These are phyloP conservation scores for Trichaptum fuscoviolaceum DNA, from an alignment of 768 basidiomycete species.

Conservation along the genomic window DNA sequence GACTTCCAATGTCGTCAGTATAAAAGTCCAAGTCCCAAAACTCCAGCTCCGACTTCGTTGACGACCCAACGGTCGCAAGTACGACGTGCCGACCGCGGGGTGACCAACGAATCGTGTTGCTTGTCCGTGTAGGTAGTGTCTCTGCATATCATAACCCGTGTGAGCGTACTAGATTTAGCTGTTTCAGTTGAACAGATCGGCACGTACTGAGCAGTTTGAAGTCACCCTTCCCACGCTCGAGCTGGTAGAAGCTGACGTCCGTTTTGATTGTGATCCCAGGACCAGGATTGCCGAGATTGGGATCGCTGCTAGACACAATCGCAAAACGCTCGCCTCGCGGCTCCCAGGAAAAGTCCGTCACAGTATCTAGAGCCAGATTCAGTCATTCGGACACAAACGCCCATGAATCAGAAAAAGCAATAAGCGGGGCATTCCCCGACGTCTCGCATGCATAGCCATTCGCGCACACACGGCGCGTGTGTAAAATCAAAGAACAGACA, in stretches of 20 bases:
- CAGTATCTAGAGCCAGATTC: conserved; percentile 57
- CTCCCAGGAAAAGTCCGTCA: conserved; percentile 97
- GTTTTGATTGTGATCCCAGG: conserved; percentile 96
- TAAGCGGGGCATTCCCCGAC: not conserved
- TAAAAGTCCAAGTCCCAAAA: conserved; percentile 99
- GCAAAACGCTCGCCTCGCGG: conserved; percentile 96
- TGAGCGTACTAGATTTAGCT: conserved; percentile 5
- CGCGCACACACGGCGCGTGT: not conserved
- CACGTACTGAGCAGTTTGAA: conserved; percentile 81
- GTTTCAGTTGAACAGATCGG: conserved; percentile 8
- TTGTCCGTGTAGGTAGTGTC: conserved; percentile 73
- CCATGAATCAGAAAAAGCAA: not conserved
- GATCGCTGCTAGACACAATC: conserved; percentile 90
- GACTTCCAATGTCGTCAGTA: conserved; percentile 49
- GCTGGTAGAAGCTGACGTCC: conserved; percentile 92
- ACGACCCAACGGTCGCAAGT: conserved; percentile 92
- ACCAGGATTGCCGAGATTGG: conserved; percentile 84
- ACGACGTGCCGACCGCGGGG: conserved; percentile 95
- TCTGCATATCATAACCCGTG: conserved; percentile 35
- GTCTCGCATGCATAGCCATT: not conserved
- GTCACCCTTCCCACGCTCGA: conserved; percentile 89
- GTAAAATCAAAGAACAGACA: not conserved
- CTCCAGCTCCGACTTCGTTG: conserved; percentile 93
- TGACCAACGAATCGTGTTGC: conserved; percentile 95
- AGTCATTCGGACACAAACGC: not conserved